A percentile compares a stretch with the other conserved stretches of the same genome.
Evolutionary conservation across 805 yeast species (phyloP).

Genomic region (Brettanomyces custersianus): DNA sequence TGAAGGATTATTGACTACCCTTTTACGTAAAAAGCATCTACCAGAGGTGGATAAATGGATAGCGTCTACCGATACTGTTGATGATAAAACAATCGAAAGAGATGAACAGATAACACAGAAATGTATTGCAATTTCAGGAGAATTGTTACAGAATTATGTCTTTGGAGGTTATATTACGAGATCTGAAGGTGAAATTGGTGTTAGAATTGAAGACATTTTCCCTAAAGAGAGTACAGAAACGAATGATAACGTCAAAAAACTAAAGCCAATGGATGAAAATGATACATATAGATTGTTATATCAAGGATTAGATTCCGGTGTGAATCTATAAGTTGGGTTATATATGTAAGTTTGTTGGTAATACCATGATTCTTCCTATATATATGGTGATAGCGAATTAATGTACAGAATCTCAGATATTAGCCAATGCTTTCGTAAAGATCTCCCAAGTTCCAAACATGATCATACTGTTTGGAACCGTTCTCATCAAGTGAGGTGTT

Average conservation of each 20-base stretch:
- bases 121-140: constrained; percentile 50
- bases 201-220: constrained; percentile 11
- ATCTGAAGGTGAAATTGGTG: constrained; percentile 32
- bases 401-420: constrained; percentile 11
- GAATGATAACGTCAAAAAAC: neutral
- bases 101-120: constrained; percentile 64
- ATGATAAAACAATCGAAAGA: constrained; percentile 19
- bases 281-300: constrained; percentile 35
- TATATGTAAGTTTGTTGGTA: neutral
- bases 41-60: constrained; percentile 94
- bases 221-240: constrained; percentile 3
- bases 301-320: constrained; percentile 30
- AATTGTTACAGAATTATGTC: constrained; percentile 44
- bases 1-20: constrained; percentile 73
- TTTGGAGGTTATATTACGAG: constrained; percentile 55
- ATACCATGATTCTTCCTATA: neutral
- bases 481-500: constrained; percentile 92
- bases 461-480: constrained; percentile 95
- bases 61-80: constrained; percentile 21
- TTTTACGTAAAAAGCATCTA: constrained; percentile 75
- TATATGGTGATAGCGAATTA: too few species aligned
- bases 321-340: neutral
- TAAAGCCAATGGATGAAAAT: constrained; percentile 25
- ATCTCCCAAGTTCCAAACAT: constrained; percentile 99
- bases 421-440: constrained; percentile 48